phyloP scores from a whole-genome alignment of 305 asterid genomes.

The Stenogyne calaminthoides region DNA sequence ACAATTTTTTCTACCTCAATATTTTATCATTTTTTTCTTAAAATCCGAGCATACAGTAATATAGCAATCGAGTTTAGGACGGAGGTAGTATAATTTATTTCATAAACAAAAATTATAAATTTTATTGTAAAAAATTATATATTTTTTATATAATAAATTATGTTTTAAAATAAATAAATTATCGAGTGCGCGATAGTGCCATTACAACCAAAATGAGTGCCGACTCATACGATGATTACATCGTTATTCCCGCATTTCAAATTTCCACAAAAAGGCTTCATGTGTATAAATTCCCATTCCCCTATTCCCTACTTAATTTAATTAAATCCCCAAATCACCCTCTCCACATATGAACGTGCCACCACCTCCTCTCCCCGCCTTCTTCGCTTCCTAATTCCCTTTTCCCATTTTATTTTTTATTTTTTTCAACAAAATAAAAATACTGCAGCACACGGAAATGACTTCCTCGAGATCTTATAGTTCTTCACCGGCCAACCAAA shows the following conservation, averaged over 20 bases:
- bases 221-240: conserved; percentile 37
- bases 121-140: too few species aligned
- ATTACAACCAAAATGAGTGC: too few species aligned
- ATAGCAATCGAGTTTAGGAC: too few species aligned
- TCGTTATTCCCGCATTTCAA: conserved; percentile 38
- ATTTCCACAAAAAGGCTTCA: conserved; percentile 16
- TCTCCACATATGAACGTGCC: conserved; percentile 38
- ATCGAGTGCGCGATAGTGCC: too few species aligned
- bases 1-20: too few species aligned
- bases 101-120: too few species aligned
- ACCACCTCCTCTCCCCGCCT: conserved; percentile 51
- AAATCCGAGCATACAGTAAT: too few species aligned
- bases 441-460: conserved; percentile 23
- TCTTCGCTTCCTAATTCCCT: conserved; percentile 35
- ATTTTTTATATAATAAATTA: too few species aligned
- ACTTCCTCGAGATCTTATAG: conserved; percentile 37
- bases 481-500: conserved; percentile 21
- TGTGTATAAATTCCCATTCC: neutral
- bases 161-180: too few species aligned
- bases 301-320: neutral
- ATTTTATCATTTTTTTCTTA: too few species aligned
- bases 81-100: too few species aligned
- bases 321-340: neutral
- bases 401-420: neutral
- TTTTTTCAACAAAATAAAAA: too few species aligned